Evolutionary conservation across 2,329 filamentous ascomycete genomes (phyloP), one percentile per base, ranked within the genome.

Genomic region (Colletotrichum higginsianum): DNA sequence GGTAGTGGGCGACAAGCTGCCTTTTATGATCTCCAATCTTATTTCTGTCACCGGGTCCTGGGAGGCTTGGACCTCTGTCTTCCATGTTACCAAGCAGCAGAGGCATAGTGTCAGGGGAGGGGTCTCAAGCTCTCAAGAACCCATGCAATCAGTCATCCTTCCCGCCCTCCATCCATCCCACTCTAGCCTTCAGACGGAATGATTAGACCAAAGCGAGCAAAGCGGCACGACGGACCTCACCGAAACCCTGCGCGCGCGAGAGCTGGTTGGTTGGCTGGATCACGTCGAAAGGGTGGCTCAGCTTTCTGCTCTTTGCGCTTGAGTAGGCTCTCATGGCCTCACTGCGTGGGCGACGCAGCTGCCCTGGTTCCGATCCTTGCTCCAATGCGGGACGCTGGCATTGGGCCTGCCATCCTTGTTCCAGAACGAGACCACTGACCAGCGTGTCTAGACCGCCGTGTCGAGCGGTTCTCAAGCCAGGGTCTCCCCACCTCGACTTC

Each of bases 341-440:
- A 21, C 47, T 57, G 60, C 65, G 44, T 64, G 46, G 60, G 60
- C 60, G 60, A 47, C 60, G 49, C 52, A 63, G 65, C 68, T 71
- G 65, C 68, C 68, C 65, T 71, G 68, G 65, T 71, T 68, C 21
- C 47, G 40, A 68, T 30, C 68, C 68, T 60, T 71, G 65, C 57
- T 62, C 38, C 68, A 44, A 57, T 42, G 50, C 52, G 57, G 67
- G 46, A 23, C 15, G 30, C 42, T 61, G 46, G 38, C 47, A 42
- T 61, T 71, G 57, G 52, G 44, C 13, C 50, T 57, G 50, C 50
- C 57, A 71, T 71, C 68, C 68, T 62, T 71, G 68, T 53, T 26
- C 38, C 40, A 2, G 35, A 47, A 46, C 9, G 26, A 58, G 40
- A 49, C 56, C 44, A 52, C 50, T 30, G 57, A 50, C 56, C 57